These are phyloP conservation scores for Spatholobus suberectus DNA, from an alignment of 306 rosid genomes.

Conservation along the genomic window DNA sequence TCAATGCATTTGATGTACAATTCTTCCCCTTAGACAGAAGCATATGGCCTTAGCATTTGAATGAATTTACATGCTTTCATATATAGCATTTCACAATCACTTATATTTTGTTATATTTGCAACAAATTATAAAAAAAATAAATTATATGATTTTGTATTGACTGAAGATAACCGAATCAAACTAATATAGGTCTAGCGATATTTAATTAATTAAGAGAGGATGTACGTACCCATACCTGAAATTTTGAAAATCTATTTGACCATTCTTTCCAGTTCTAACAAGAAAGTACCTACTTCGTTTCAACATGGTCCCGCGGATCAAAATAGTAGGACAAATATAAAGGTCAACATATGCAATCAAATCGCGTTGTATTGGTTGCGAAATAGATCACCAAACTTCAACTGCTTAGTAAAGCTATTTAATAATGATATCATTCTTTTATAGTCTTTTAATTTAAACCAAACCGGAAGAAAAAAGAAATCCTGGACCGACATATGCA, in stretches of 20 bases:
- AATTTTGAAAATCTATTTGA: slow-evolving; percentile 22
- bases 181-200: neutral
- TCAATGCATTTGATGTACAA: slow-evolving; percentile 9
- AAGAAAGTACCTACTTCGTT: slow-evolving; percentile 34
- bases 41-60: slow-evolving; percentile 16
- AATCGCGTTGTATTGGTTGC: slow-evolving; percentile 74
- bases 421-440: slow-evolving; percentile 37
- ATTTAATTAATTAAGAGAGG: neutral
- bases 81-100: neutral
- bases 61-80: slow-evolving; percentile 3
- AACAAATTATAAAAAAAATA: too few relatives aligned
- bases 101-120: neutral
- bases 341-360: slow-evolving; percentile 51
- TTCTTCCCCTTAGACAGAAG: neutral
- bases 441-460: neutral
- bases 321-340: slow-evolving; percentile 29
- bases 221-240: neutral
- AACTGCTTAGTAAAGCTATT: slow-evolving; percentile 69
- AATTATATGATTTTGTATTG: neutral
- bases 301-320: slow-evolving; percentile 34
- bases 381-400: slow-evolving; percentile 81
- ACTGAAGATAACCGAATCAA: neutral
- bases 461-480: neutral
- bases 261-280: slow-evolving; percentile 1
- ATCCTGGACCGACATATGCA: slow-evolving; percentile 44